A percentile compares a stretch with the other conserved stretches of the same genome.
phyloP scores from a whole-genome alignment of 331 rosid genomes.

The Arachis monticola region DNA sequence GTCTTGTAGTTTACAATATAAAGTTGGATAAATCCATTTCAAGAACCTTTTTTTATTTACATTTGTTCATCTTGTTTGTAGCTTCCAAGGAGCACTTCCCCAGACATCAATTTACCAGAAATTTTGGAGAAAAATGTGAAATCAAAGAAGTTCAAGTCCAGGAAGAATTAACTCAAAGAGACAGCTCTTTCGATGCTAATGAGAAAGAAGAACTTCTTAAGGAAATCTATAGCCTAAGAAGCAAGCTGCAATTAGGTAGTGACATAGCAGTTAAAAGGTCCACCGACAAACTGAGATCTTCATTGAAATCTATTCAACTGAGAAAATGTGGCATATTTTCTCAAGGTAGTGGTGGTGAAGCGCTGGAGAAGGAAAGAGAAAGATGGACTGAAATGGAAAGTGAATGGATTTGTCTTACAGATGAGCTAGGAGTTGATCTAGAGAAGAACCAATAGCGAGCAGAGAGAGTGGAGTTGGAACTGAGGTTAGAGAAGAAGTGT shows the following conservation, averaged over 20 bases:
- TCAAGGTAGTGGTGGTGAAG: conserved; percentile 55
- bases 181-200: conserved; percentile 51
- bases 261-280: conserved; percentile 64
- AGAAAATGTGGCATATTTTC: conserved; percentile 59
- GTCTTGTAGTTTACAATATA: conserved; percentile 16
- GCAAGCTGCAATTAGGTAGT: conserved; percentile 62
- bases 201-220: conserved; percentile 92
- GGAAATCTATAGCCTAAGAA: conserved; percentile 75
- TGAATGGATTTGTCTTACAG: too few species aligned
- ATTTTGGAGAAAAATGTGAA: conserved; percentile 66
- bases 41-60: conserved; percentile 35
- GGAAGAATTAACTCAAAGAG: conserved; percentile 53
- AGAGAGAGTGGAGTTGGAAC: too few species aligned
- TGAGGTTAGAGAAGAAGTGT: too few species aligned
- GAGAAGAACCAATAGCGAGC: too few species aligned
- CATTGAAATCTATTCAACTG: conserved; percentile 79
- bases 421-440: too few species aligned
- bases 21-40: conserved; percentile 16
- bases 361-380: conserved; percentile 76
- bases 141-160: conserved; percentile 73
- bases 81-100: conserved; percentile 42
- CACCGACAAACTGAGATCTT: conserved; percentile 79
- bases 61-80: conserved; percentile 35
- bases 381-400: not conserved
- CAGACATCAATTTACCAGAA: conserved; percentile 42